Evolutionary conservation across 306 rosid species (phyloP).

Genomic region (Canavalia ensiformis): DNA sequence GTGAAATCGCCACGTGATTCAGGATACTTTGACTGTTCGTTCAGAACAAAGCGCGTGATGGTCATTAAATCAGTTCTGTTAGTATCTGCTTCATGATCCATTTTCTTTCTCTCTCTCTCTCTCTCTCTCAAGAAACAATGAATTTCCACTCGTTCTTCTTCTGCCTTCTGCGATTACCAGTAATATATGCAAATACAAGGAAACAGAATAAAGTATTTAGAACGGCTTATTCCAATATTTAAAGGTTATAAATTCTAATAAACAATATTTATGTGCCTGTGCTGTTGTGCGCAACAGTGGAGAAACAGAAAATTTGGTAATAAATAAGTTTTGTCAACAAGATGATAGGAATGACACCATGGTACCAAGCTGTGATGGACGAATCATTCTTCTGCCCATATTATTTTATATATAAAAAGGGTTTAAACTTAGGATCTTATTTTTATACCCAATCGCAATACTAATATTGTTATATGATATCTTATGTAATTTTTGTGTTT

Average conservation of each 20-base stretch:
- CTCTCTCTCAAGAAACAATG: background rate
- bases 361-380: background rate
- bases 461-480: background rate
- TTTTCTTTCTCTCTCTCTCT: conserved; percentile 42
- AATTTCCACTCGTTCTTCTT: conserved; percentile 32
- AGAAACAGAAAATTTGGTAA: background rate
- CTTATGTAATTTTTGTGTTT: no score
- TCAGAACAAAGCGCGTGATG: conserved; percentile 85
- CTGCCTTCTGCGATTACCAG: conserved; percentile 32
- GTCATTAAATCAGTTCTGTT: conserved; percentile 92
- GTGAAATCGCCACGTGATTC: conserved; percentile 95
- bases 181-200: conserved; percentile 5
- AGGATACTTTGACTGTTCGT: conserved; percentile 77
- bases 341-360: conserved; percentile 17
- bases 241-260: background rate
- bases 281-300: background rate
- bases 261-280: background rate
- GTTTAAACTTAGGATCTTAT: no score
- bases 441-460: no score
- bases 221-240: conserved; percentile 16
- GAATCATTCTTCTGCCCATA: background rate
- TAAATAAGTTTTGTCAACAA: background rate
- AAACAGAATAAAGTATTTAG: background rate
- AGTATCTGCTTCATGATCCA: conserved; percentile 86
- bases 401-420: no score